Percentiles rank a stretch among this genome's conserved stretches.
These are phyloP conservation scores for Kuraishia floccosa DNA, from an alignment of 805 yeast genomes.

Conservation along the genomic window DNA sequence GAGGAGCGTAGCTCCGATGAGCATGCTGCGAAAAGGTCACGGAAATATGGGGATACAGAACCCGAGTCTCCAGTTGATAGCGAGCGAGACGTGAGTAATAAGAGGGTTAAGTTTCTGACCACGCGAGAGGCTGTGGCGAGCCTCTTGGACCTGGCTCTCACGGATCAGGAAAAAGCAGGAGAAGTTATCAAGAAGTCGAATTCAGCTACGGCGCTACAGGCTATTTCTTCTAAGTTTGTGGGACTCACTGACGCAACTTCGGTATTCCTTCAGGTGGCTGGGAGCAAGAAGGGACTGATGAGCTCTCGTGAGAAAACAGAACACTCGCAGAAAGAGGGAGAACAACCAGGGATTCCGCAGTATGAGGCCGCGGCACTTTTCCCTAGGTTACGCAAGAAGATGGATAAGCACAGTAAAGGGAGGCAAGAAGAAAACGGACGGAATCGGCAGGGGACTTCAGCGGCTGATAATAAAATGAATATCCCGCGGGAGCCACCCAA, in stretches of 20 bases:
- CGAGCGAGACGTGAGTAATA: no score
- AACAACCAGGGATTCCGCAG: constrained; percentile 5
- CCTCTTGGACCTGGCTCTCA: constrained; percentile 8
- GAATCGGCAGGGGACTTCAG: not conserved
- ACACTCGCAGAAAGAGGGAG: not conserved
- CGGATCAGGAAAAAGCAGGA: constrained; percentile 7
- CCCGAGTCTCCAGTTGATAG: no score
- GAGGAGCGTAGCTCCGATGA: no score
- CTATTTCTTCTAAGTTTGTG: constrained; percentile 9
- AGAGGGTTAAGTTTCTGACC: constrained; percentile 7
- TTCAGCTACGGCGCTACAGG: constrained; percentile 10
- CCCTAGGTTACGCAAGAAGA: constrained; percentile 3
- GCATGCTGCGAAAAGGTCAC: no score
- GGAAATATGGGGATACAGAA: no score
- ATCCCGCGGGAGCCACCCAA: no score
- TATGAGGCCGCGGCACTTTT: constrained; percentile 9
- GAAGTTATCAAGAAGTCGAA: constrained; percentile 10
- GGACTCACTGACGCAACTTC: constrained; percentile 11
- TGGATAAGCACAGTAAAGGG: not conserved
- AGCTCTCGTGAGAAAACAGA: constrained; percentile 1
- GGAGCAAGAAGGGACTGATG: constrained; percentile 1
- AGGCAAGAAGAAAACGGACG: not conserved
- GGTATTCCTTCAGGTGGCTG: constrained; percentile 8
- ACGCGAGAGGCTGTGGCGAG: constrained; percentile 9
- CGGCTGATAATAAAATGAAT: not conserved